Evolutionary conservation across 1,284 basidiomycete species (phyloP).

Genomic region (Porogramme epimiltina): DNA sequence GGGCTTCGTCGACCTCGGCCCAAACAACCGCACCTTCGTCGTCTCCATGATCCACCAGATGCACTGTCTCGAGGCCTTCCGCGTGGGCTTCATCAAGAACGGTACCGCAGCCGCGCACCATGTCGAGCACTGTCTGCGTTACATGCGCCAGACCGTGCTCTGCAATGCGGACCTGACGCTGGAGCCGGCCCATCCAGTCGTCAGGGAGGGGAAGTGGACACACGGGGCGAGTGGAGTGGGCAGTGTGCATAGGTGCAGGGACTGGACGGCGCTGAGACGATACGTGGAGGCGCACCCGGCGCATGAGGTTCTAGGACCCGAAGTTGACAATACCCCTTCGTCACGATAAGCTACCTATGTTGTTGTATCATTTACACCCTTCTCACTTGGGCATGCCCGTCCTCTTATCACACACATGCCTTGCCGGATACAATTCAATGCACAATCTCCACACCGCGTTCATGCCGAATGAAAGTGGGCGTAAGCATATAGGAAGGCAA

Average conservation of each 20-base stretch:
- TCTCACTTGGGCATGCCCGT: no score
- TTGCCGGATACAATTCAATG: no score
- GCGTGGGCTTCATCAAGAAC: conserved; percentile 21
- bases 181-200: conserved; percentile 33
- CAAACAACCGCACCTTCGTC: conserved; percentile 24
- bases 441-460: no score
- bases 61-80: conserved; percentile 27
- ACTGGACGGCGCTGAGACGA: conserved; percentile 28
- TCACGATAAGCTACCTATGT: no score
- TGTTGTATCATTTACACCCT: no score
- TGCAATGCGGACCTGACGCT: conserved; percentile 42
- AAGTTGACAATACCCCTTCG: no score
- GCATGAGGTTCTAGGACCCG: no score
- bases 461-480: no score
- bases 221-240: conserved; percentile 22
- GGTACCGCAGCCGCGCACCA: conserved; percentile 28
- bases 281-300: conserved; percentile 7
- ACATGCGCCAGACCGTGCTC: conserved; percentile 39
- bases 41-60: conserved; percentile 27
- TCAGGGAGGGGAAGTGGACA: conserved; percentile 14
- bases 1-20: conserved; percentile 39
- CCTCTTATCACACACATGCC: no score
- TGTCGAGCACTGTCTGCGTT: conserved; percentile 40
- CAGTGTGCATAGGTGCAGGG: conserved; percentile 32
- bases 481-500: no score